Conservation (phyloP, 768 basidiomycete genomes). For the Candolleomyces eurysporus region DNA sequence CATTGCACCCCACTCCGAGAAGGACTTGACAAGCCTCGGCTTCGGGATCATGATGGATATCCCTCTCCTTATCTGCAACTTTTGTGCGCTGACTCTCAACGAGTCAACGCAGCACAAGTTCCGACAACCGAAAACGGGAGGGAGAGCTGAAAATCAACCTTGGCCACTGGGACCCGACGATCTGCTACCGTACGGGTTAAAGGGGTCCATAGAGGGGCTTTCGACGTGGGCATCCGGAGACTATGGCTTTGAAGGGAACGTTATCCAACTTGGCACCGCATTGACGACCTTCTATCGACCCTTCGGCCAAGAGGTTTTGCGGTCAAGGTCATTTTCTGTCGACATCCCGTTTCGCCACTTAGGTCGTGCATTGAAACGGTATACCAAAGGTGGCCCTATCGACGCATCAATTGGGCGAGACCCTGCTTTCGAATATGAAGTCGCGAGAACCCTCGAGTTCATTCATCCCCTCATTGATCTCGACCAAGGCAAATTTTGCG, state of each 20-base stretch:
- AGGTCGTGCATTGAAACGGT: too few species aligned
- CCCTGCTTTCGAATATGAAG: too few species aligned
- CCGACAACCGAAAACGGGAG: not conserved
- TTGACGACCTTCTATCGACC: not conserved
- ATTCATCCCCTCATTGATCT: too few species aligned
- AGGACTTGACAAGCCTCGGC: not conserved
- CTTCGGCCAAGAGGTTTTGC: not conserved
- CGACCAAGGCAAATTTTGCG: too few species aligned
- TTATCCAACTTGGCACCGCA: not conserved
- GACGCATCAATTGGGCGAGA: too few species aligned
- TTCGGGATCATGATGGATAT: not conserved
- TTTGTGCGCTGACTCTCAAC: not conserved
- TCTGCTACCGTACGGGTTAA: not conserved
- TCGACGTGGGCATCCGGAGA: not conserved
- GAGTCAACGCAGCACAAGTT: not conserved
- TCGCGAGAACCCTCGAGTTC: too few species aligned
- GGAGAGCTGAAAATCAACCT: not conserved
- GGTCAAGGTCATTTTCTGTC: too few species aligned
- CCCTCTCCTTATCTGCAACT: not conserved
- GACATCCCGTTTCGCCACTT: too few species aligned
- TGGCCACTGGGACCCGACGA: not conserved
- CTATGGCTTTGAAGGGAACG: not conserved
- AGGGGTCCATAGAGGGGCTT: not conserved
- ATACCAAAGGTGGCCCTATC: too few species aligned
- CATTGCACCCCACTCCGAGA: too few species aligned